A percentile compares a stretch with the other conserved stretches of the same genome.
These are phyloP conservation scores for Pichia sp. DNA, from an alignment of 1,139 yeast species.

Conservation along the genomic window DNA sequence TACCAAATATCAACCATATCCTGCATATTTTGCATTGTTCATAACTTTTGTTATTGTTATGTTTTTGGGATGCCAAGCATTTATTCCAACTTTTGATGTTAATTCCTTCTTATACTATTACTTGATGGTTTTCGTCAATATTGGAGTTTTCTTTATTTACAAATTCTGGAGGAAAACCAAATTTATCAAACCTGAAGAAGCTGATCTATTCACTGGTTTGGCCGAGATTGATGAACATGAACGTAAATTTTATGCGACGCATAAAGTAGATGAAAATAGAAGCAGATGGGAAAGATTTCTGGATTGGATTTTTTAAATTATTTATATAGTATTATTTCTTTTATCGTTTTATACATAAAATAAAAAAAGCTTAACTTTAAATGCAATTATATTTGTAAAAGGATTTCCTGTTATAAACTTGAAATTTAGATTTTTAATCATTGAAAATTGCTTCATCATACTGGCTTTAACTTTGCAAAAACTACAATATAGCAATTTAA, in stretches of 20 bases:
- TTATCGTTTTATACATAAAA: too few relatives aligned
- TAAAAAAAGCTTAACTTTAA: too few relatives aligned
- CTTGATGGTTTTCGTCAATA: constrained; percentile 36
- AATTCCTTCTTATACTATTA: constrained; percentile 40
- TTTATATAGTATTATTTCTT: too few relatives aligned
- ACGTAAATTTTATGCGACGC: constrained; percentile 5
- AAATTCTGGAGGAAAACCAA: constrained; percentile 39
- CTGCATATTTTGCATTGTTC: constrained; percentile 35
- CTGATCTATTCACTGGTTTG: constrained; percentile 35
- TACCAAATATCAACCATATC: constrained; percentile 36
- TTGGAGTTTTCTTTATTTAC: constrained; percentile 33
- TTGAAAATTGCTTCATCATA: too few relatives aligned
- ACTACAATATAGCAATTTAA: too few relatives aligned
- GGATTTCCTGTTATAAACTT: too few relatives aligned
- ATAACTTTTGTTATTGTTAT: constrained; percentile 31
- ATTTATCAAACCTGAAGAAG: constrained; percentile 37
- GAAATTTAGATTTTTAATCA: too few relatives aligned
- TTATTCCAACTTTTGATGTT: constrained; percentile 39
- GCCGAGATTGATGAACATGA: constrained; percentile 25
- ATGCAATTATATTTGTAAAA: too few relatives aligned
- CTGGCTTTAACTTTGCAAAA: too few relatives aligned
- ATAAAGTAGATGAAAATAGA: background rate
- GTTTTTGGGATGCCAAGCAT: constrained; percentile 37
- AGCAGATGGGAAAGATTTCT: constrained; percentile 1
- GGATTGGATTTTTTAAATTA: background rate